Evolutionary conservation across 2,329 filamentous ascomycete species (phyloP).

Genomic region (Lachnellula occidentalis): DNA sequence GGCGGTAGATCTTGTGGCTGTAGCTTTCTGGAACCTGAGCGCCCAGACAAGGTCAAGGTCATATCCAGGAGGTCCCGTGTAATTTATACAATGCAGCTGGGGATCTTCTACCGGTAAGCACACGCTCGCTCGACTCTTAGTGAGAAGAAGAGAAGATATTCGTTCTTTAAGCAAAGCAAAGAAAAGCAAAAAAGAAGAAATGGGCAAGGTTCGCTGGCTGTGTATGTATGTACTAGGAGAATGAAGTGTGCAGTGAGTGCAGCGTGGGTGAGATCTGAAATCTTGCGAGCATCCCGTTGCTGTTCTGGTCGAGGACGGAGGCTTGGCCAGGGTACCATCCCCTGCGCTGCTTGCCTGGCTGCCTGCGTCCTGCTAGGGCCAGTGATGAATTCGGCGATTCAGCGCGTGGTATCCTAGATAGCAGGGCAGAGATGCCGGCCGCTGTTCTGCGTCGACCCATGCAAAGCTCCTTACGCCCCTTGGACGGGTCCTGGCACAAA

Average conservation of each 20-base stretch:
- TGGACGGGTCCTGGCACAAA: background rate
- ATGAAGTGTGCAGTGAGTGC: background rate
- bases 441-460: constrained; percentile 2
- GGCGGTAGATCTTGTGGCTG: constrained; percentile 17
- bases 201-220: background rate
- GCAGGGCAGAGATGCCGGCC: background rate
- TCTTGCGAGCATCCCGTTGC: constrained; percentile 6
- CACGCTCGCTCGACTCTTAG: background rate
- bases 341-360: constrained; percentile 1
- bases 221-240: background rate
- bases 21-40: constrained; percentile 16
- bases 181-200: background rate
- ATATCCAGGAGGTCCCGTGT: constrained; percentile 8
- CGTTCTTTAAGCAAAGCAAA: background rate
- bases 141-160: background rate
- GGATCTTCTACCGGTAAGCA: constrained; percentile 2
- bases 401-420: constrained; percentile 12
- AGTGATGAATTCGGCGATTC: background rate
- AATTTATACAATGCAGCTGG: constrained; percentile 9
- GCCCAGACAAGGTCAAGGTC: constrained; percentile 9
- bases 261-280: constrained; percentile 1
- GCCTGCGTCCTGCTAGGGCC: too few relatives aligned
- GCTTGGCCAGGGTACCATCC: constrained; percentile 3
- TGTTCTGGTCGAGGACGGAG: background rate
- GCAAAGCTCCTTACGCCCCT: background rate